Evolutionary conservation across 129 eudicot genomes (phyloP).

Genomic region (Cynara cardunculus): DNA sequence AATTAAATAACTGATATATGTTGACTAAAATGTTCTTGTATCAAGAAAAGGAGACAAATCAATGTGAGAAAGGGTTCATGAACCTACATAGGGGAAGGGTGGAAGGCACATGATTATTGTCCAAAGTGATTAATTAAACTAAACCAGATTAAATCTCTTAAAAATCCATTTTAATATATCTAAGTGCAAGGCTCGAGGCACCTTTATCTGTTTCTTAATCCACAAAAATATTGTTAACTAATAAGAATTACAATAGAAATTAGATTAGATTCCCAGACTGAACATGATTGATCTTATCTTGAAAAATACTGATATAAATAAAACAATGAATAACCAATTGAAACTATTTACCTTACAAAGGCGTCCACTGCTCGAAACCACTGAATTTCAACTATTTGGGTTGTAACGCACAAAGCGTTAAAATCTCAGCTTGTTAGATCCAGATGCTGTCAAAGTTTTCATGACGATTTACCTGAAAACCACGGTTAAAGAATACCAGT

Average conservation of each 20-base stretch:
- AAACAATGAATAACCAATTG: not conserved
- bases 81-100: slow-evolving; percentile 22
- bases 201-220: slow-evolving; percentile 18
- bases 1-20: not conserved
- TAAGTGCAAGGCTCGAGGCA: slow-evolving; percentile 53
- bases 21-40: slow-evolving; percentile 17
- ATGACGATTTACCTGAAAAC: too few relatives aligned
- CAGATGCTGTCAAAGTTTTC: too few relatives aligned
- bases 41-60: slow-evolving; percentile 20
- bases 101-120: slow-evolving; percentile 26
- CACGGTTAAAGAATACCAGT: too few relatives aligned
- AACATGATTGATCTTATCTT: not conserved
- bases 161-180: not conserved
- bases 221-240: not conserved
- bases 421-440: too few relatives aligned
- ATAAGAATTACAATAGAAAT: not conserved
- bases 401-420: too few relatives aligned
- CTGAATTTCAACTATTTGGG: not conserved
- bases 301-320: not conserved
- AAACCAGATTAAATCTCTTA: slow-evolving; percentile 8
- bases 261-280: not conserved
- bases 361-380: not conserved
- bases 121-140: slow-evolving; percentile 5
- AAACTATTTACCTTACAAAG: too few relatives aligned
- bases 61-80: slow-evolving; percentile 33